Evolutionary conservation across 495 filamentous ascomycete species (phyloP), one percentile per base, ranked within the genome.

Genomic region (Penicillium manginii): DNA sequence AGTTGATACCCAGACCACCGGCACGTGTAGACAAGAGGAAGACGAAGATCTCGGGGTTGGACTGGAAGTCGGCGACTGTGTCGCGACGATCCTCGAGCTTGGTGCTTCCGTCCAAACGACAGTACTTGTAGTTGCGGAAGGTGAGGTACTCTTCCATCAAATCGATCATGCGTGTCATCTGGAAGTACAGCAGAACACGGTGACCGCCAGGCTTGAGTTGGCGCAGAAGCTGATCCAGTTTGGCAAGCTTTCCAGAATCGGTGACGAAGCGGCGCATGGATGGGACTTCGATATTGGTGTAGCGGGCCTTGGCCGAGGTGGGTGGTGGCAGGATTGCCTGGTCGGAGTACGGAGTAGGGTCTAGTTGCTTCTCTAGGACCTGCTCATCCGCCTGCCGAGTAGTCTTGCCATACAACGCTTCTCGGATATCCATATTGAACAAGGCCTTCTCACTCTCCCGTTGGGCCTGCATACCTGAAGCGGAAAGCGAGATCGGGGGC

Each of bases 131-230:
- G 75, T 97, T 97, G 63, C 94, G 88, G 77, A 97, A 98, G 3
- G 94, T 98, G 40, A 99, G 82, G 67, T 98, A 99, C 73, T 99
- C 94, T 67, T 99, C 94, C 89, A 97, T 97, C 35, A 99, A 78
- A 68, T 99, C 94, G 68, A 99, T 98, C 94, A 99, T 99, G 64
- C 90, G 88, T n/a, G 94, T 99, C 94, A 99, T 99, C 77, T 99
- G 94, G 88, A 99, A 99, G 80, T 99, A 99, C n/a, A 99, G 80
- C 8, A 99, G 84, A 17, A 99, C 94, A 66, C 94, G 92, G 65
- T 99, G 94, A 45, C 90, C 90, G 45, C 87, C 90, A 52, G 93
- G 87, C 80, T 98, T 99, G 55, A 99, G 85, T 65, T 92, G 81
- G 46, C 87, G 86, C 29, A 99, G 81, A 21, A 99, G 83, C 54